Percentiles rank a stretch among this genome's conserved stretches.
phyloP scores from a whole-genome alignment of 2,329 filamentous ascomycete species.

The Phialocephala sp. region DNA sequence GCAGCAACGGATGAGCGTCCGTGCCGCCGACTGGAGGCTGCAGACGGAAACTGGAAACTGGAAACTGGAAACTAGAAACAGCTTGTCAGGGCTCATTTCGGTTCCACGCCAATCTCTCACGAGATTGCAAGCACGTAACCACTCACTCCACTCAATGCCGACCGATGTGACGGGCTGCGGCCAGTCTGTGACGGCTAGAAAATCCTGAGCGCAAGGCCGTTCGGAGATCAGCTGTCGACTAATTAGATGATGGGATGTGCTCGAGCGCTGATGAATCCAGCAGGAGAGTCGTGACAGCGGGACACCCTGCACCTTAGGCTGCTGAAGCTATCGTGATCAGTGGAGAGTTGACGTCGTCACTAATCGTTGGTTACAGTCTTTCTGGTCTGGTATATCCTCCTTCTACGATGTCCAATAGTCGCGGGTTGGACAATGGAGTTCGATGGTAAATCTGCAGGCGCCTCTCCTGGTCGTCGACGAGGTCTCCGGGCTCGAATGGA shows the following conservation, averaged over 20 bases:
- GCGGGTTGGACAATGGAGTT: neutral
- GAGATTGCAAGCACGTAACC: constrained; percentile 31
- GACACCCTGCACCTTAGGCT: constrained; percentile 13
- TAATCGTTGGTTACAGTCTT: constrained; percentile 7
- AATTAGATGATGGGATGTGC: constrained; percentile 2
- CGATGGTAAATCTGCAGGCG: constrained; percentile 11
- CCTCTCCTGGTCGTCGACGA: constrained; percentile 11
- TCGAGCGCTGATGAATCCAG: constrained; percentile 6
- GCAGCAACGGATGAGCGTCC: constrained; percentile 6
- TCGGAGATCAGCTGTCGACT: constrained; percentile 17
- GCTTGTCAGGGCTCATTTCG: constrained; percentile 26
- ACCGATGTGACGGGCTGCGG: constrained; percentile 12
- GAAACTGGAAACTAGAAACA: constrained; percentile 24
- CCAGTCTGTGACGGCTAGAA: constrained; percentile 6
- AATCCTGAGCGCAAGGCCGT: constrained; percentile 1
- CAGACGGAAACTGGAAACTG: constrained; percentile 18
- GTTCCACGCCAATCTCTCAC: constrained; percentile 29
- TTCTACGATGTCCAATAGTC: neutral
- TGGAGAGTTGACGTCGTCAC: constrained; percentile 19
- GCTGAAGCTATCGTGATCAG: constrained; percentile 20
- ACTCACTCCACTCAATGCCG: constrained; percentile 15
- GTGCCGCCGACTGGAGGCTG: constrained; percentile 7
- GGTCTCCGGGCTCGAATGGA: neutral
- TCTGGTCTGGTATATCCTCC: constrained; percentile 8
- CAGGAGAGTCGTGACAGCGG: neutral